Base-by-base conservation (phyloP, 768 basidiomycete genomes). In the Pleurotus djamor region DNA sequence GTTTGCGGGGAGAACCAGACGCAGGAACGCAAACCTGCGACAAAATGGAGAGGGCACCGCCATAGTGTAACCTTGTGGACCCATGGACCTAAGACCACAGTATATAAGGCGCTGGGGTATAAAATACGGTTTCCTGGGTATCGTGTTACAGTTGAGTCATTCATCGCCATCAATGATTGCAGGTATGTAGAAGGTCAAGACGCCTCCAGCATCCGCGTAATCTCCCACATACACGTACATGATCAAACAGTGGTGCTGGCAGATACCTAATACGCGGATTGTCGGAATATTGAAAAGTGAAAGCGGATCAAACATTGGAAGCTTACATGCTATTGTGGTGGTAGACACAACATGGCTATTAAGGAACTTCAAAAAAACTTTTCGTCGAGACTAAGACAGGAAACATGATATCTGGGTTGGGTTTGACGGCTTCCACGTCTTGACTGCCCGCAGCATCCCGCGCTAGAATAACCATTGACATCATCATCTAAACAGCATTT, bases 221-320 rank as follows among this genome's bases (percentile, higher is more conserved):
- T 92, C 87, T 8, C 93, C 93, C 47, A 94, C 88, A 67, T 94
- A 95, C 57, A 94, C 92, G 63, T 94, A 95, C 52, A 94, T 80
- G 64, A 95, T 94, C 60, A 91, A 79, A 67, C 92, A 94, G 62
- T 94, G 89, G 59, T 85, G 80, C 63, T 87, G 85, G 67, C 93
- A 95, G 52, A 95, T 80, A 67, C 89, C 92, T 95, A 66, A 35
- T 13, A 55, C 38, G 32, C 48, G n/a, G 3, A 52, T 37, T 44
- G n/a, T n/a, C n/a, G n/a, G n/a, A n/a, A n/a, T n/a, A 41, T 5
- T 21, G 33, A 1, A 44, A 50, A 54, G 17, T 8, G 36, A 51
- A 4, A 49, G 28, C 34, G 48, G 50, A 49, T 13, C 41, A 21
- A 54, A 44, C 38, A 59, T 48, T 14, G 10, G 33, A 52, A 61